Evolutionary conservation across 306 rosid genomes (phyloP).

Genomic region (Sicyos baderoa): DNA sequence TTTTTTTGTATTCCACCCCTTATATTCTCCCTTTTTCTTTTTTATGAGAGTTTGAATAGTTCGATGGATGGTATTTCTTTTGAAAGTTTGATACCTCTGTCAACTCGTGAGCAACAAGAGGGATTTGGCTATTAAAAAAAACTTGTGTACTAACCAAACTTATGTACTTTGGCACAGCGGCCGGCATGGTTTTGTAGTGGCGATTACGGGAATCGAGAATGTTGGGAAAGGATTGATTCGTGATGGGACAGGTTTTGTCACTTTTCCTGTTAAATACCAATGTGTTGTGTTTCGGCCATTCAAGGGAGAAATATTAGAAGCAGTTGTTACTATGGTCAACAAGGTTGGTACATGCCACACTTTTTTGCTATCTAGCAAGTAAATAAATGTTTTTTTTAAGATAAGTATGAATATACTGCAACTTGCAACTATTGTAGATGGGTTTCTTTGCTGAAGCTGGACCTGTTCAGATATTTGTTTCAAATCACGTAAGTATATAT

Average conservation of each 20-base stretch:
- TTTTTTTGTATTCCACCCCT: not conserved
- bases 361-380: not conserved
- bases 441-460: constrained; percentile 98
- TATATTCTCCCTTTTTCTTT: not conserved
- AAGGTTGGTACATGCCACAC: constrained; percentile 39
- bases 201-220: constrained; percentile 83
- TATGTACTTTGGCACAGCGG: constrained; percentile 42
- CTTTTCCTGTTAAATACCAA: constrained; percentile 92
- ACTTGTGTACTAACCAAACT: not conserved
- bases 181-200: constrained; percentile 93
- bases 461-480: constrained; percentile 94
- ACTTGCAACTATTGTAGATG: constrained; percentile 47
- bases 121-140: constrained; percentile 1
- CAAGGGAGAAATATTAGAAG: constrained; percentile 92
- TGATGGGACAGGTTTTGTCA: constrained; percentile 88
- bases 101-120: not conserved
- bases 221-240: constrained; percentile 82
- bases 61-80: not conserved
- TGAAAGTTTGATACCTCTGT: not conserved
- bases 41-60: not conserved
- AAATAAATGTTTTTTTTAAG: not conserved
- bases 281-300: constrained; percentile 96
- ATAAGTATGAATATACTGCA: constrained; percentile 13
- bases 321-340: constrained; percentile 94
- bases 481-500: constrained; percentile 65